Evolutionary conservation across 2,329 filamentous ascomycete genomes (phyloP).

Genomic region (Zymoseptoria tritici): DNA sequence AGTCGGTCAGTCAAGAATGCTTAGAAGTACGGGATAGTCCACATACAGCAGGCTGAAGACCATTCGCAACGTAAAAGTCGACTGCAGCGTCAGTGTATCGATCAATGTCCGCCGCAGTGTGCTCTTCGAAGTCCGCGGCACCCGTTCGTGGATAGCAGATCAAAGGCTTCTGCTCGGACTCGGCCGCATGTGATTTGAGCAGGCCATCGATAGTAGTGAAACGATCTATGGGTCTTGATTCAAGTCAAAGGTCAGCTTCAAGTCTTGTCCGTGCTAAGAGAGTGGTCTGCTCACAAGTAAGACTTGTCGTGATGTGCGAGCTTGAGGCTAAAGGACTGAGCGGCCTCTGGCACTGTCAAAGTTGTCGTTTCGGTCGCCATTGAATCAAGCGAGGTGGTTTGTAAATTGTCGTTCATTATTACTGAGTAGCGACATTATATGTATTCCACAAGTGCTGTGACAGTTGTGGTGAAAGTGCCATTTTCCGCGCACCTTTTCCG

Average conservation of each 20-base stretch:
- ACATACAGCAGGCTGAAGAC: constrained; percentile 23
- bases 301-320: constrained; percentile 15
- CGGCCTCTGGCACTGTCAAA: not conserved
- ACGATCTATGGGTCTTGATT: constrained; percentile 11
- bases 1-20: not conserved
- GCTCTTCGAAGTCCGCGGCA: constrained; percentile 26
- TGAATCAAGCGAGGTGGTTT: not conserved
- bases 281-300: constrained; percentile 10
- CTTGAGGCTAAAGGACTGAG: constrained; percentile 4
- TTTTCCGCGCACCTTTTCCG: not conserved
- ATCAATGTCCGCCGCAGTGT: constrained; percentile 23
- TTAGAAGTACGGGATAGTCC: not conserved
- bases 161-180: constrained; percentile 23
- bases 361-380: not conserved
- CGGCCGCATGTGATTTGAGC: constrained; percentile 25
- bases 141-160: constrained; percentile 25
- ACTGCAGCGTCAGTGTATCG: constrained; percentile 23
- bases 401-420: not conserved
- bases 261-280: not conserved
- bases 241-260: not conserved
- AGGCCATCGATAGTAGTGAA: constrained; percentile 29
- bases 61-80: constrained; percentile 19
- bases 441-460: not conserved
- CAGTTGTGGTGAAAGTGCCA: not conserved
- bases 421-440: not conserved